phyloP scores from a whole-genome alignment of 2,329 filamentous ascomycete genomes.

The Cordyceps cicadae region DNA sequence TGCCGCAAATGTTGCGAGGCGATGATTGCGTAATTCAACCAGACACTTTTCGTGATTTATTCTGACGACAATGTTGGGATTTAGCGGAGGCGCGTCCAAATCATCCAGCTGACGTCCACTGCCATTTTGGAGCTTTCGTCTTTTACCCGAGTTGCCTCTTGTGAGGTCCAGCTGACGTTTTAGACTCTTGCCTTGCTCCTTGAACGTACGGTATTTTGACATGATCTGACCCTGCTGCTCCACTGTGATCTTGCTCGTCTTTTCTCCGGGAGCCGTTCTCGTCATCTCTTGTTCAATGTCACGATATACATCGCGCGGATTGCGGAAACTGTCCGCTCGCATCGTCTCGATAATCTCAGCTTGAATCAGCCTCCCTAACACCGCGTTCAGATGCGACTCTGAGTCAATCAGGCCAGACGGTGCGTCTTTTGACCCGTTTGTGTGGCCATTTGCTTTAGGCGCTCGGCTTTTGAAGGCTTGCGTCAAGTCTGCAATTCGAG shows the following conservation, averaged over 20 bases:
- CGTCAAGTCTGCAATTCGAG: slow-evolving; percentile 60
- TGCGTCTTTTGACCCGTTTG: slow-evolving; percentile 26
- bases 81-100: slow-evolving; percentile 38
- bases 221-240: slow-evolving; percentile 52
- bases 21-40: slow-evolving; percentile 72
- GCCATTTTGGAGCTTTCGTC: slow-evolving; percentile 47
- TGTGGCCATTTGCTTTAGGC: slow-evolving; percentile 26
- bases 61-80: slow-evolving; percentile 62
- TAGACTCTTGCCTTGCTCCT: slow-evolving; percentile 41
- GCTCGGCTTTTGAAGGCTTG: slow-evolving; percentile 46
- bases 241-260: slow-evolving; percentile 52
- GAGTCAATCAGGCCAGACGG: slow-evolving; percentile 33
- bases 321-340: slow-evolving; percentile 46
- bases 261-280: slow-evolving; percentile 36
- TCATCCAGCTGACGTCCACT: slow-evolving; percentile 26
- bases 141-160: slow-evolving; percentile 36
- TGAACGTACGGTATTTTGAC: slow-evolving; percentile 43
- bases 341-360: slow-evolving; percentile 62
- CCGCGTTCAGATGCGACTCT: slow-evolving; percentile 39
- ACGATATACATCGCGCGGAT: slow-evolving; percentile 50
- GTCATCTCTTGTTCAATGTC: slow-evolving; percentile 58
- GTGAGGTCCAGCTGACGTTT: slow-evolving; percentile 43
- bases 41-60: slow-evolving; percentile 80
- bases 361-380: slow-evolving; percentile 48
- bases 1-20: slow-evolving; percentile 64